phyloP scores from a whole-genome alignment of 768 basidiomycete species.

The Xanthoconium stramineum region DNA sequence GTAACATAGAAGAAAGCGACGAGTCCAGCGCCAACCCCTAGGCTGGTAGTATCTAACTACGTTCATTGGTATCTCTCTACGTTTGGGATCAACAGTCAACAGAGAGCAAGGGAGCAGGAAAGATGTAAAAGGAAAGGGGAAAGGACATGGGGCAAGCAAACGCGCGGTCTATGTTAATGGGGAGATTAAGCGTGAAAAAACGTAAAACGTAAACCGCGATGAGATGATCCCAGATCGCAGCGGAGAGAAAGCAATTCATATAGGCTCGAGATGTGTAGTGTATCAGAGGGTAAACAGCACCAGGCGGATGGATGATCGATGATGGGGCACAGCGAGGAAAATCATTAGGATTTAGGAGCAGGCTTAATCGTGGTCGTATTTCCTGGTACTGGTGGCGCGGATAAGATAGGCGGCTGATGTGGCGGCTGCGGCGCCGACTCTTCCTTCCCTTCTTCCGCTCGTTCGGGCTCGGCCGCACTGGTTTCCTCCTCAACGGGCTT shows the following conservation, averaged over 20 bases:
- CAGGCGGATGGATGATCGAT: too few relatives aligned
- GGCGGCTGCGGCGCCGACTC: not conserved
- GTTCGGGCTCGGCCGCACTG: slow-evolving; percentile 8
- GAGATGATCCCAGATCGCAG: slow-evolving; percentile 2
- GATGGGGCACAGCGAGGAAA: not conserved
- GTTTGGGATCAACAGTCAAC: slow-evolving; percentile 1
- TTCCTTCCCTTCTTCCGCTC: not conserved
- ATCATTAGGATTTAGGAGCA: slow-evolving; percentile 5
- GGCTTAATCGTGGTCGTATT: slow-evolving; percentile 13
- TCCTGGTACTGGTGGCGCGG: slow-evolving; percentile 30
- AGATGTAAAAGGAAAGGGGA: not conserved
- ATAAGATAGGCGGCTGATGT: slow-evolving; percentile 32
- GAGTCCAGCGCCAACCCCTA: not conserved
- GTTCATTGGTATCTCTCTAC: slow-evolving; percentile 26
- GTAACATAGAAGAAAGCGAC: too few relatives aligned
- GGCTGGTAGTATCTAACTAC: slow-evolving; percentile 12
- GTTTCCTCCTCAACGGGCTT: slow-evolving; percentile 66
- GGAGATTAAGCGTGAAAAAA: not conserved
- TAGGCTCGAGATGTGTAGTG: not conserved
- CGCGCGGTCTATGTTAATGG: slow-evolving; percentile 3
- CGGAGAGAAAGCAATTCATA: not conserved
- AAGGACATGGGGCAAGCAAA: not conserved
- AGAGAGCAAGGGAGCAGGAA: not conserved
- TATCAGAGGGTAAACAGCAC: not conserved
- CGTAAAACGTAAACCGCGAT: not conserved